Conservation (phyloP, 768 basidiomycete genomes). For the Lyophyllum semitale region DNA sequence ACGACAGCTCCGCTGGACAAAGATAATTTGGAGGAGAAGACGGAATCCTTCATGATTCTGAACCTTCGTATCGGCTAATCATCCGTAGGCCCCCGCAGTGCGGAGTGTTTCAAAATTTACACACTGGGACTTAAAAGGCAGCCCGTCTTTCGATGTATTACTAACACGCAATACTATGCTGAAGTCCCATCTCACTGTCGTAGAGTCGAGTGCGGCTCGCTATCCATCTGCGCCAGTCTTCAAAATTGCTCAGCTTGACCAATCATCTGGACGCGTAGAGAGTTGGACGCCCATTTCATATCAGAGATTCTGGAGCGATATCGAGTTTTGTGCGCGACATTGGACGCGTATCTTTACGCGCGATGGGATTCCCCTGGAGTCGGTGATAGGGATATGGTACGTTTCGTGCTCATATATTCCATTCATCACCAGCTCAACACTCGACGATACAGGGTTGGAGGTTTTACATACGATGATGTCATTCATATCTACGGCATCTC, state of each 20-base stretch:
- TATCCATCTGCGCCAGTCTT: constrained; percentile 51
- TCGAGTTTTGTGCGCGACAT: constrained; percentile 55
- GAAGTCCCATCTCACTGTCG: constrained; percentile 54
- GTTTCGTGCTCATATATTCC: constrained; percentile 19
- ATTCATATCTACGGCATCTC: constrained; percentile 65
- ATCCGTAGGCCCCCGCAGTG: no score
- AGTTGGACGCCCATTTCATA: constrained; percentile 28
- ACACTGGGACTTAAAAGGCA: no score
- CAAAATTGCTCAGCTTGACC: constrained; percentile 47
- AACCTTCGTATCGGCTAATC: no score
- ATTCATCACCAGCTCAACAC: constrained; percentile 6
- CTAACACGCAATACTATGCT: constrained; percentile 23
- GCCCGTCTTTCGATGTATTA: no score
- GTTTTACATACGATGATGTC: constrained; percentile 62
- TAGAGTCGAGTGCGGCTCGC: constrained; percentile 47
- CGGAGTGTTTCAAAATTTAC: no score
- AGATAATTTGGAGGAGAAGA: no score
- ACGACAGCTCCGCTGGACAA: no score
- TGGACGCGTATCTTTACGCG: constrained; percentile 48
- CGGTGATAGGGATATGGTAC: constrained; percentile 66
- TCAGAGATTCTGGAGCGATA: constrained; percentile 51
- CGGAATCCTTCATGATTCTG: no score
- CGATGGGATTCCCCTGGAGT: constrained; percentile 42
- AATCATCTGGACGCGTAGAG: constrained; percentile 19
- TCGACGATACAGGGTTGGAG: constrained; percentile 53